phyloP scores from a whole-genome alignment of 2,329 filamentous ascomycete species.

The Pseudofabraea citricarpa region DNA sequence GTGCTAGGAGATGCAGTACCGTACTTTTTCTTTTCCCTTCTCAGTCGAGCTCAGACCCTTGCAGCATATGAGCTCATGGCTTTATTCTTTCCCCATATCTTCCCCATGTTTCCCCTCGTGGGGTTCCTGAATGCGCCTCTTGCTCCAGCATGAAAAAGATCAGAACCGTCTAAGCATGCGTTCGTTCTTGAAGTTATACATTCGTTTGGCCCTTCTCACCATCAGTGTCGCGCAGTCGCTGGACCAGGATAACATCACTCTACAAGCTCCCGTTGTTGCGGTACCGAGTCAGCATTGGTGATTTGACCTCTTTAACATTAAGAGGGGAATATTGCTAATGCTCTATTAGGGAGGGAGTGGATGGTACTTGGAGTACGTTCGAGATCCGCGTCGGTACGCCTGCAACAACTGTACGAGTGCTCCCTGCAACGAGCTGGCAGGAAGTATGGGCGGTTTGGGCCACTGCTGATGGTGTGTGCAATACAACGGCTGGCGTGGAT shows the following conservation, averaged over 20 bases:
- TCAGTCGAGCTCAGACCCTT: conserved; percentile 2
- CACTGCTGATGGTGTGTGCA: conserved; percentile 51
- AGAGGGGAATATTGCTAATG: neutral
- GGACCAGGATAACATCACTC: conserved; percentile 14
- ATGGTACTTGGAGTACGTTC: conserved; percentile 37
- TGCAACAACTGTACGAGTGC: conserved; percentile 30
- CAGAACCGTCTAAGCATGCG: conserved; percentile 8
- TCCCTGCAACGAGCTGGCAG: conserved; percentile 34
- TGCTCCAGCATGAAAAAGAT: neutral
- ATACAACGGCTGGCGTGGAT: conserved; percentile 32
- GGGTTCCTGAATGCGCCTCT: neutral
- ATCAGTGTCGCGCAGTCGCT: conserved; percentile 3
- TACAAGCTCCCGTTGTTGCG: conserved; percentile 15
- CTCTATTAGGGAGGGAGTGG: conserved; percentile 25
- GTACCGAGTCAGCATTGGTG: conserved; percentile 16
- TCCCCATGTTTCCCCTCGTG: neutral
- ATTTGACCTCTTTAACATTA: neutral
- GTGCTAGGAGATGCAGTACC: neutral
- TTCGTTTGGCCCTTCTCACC: no score
- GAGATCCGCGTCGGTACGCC: conserved; percentile 33
- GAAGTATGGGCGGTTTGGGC: conserved; percentile 58
- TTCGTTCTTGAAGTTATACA: conserved; percentile 8
- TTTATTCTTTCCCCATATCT: neutral
- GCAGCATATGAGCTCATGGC: conserved; percentile 11
- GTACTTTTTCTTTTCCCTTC: neutral